Percentiles rank a stretch among this genome's conserved stretches.
Evolutionary conservation across 768 basidiomycete species (phyloP).

Genomic region (Kwoniella bestiolae): DNA sequence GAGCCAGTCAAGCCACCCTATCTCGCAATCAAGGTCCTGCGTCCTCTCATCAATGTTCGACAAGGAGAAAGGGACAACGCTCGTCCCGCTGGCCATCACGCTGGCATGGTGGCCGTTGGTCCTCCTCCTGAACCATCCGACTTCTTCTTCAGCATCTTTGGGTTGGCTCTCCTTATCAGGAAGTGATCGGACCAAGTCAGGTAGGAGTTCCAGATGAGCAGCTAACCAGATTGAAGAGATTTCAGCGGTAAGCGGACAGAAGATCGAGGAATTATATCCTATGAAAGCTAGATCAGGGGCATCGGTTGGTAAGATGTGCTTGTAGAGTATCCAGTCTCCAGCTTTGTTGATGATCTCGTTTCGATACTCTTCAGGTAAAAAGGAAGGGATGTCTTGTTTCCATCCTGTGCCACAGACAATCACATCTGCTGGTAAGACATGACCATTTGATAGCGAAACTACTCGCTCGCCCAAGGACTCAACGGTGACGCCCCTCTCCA

Average conservation of each 20-base stretch:
- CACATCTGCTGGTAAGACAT: neutral
- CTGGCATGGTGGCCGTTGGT: neutral
- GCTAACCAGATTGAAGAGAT: constrained; percentile 3
- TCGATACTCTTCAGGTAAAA: neutral
- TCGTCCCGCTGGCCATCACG: too few species aligned
- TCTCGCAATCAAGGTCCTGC: neutral
- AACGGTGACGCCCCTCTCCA: neutral
- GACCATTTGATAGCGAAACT: constrained; percentile 1
- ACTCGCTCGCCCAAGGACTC: neutral
- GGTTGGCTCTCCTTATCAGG: neutral
- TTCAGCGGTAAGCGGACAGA: constrained; percentile 12
- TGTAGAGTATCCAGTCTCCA: constrained; percentile 4
- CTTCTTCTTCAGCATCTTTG: neutral
- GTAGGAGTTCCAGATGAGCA: neutral
- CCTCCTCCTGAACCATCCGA: constrained; percentile 1
- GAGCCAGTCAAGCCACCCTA: neutral
- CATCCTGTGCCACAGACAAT: constrained; percentile 8
- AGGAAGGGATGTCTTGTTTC: neutral
- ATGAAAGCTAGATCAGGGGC: constrained; percentile 1
- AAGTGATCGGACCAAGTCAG: neutral
- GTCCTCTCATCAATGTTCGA: constrained; percentile 9
- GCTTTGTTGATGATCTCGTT: neutral
- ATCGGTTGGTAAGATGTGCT: constrained; percentile 3
- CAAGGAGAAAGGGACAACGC: constrained; percentile 10
- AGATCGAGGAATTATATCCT: constrained; percentile 8